Percentiles rank a stretch among this genome's conserved stretches.
Evolutionary conservation across 768 basidiomycete species (phyloP).

Genomic region (Hortiboletus campestris): DNA sequence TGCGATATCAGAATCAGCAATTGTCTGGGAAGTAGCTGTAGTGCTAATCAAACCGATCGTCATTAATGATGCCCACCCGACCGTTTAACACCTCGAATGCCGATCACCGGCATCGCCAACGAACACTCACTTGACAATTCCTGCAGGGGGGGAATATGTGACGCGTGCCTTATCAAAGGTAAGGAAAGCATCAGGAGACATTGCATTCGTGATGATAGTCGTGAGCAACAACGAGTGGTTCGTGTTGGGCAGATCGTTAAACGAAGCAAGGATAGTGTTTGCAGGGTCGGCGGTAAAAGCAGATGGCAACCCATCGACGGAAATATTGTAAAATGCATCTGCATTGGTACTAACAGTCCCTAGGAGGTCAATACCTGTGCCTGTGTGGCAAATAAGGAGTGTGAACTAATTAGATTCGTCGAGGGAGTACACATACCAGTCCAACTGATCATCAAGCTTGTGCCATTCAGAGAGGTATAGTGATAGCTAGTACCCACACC

Average conservation of each 20-base stretch:
- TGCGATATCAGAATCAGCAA: slow-evolving; percentile 46
- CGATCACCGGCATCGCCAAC: slow-evolving; percentile 3
- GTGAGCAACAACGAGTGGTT: slow-evolving; percentile 57
- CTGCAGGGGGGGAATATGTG: slow-evolving; percentile 36
- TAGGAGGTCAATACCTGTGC: slow-evolving; percentile 60
- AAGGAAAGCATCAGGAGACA: slow-evolving; percentile 40
- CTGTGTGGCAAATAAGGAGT: slow-evolving; percentile 34
- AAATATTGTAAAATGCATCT: slow-evolving; percentile 44
- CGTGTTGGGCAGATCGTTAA: slow-evolving; percentile 45
- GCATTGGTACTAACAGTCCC: slow-evolving; percentile 47
- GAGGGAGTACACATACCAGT: slow-evolving; percentile 45
- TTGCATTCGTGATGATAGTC: slow-evolving; percentile 37
- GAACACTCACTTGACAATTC: slow-evolving; percentile 34
- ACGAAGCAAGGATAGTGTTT: slow-evolving; percentile 47
- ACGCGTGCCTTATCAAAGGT: slow-evolving; percentile 59
- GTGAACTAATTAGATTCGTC: not conserved
- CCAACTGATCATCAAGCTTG: slow-evolving; percentile 57
- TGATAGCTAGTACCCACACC: slow-evolving; percentile 61
- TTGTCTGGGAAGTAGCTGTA: slow-evolving; percentile 33
- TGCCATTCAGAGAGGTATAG: slow-evolving; percentile 58
- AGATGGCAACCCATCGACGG: slow-evolving; percentile 47
- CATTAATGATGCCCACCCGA: slow-evolving; percentile 17
- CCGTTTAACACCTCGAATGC: not conserved
- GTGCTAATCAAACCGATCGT: slow-evolving; percentile 31
- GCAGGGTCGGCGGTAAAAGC: slow-evolving; percentile 24